Evolutionary conservation across 805 yeast species (phyloP).

Genomic region (Saccharomycopsis sp.): DNA sequence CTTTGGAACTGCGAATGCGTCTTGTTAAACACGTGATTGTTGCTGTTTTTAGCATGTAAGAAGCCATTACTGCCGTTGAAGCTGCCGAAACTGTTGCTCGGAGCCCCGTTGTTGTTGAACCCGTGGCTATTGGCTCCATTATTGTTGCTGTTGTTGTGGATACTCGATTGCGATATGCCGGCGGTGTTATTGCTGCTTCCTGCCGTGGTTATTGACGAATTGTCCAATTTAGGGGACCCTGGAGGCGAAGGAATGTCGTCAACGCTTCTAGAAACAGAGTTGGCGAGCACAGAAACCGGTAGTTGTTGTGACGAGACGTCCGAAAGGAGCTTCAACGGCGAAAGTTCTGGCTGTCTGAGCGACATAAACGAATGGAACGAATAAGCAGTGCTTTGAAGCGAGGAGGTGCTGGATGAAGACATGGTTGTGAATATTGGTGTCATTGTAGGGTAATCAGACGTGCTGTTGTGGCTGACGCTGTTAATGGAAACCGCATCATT

Average conservation of each 20-base stretch:
- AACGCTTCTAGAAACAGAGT: not conserved
- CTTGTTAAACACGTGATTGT: too few relatives aligned
- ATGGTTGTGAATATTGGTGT: constrained; percentile 18
- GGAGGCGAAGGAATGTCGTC: constrained; percentile 16
- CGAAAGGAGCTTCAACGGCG: constrained; percentile 16
- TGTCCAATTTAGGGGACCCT: constrained; percentile 14
- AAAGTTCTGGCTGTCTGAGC: constrained; percentile 9
- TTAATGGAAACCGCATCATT: constrained; percentile 15
- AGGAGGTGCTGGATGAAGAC: constrained; percentile 20
- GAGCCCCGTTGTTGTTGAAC: not conserved
- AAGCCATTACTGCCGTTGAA: not conserved
- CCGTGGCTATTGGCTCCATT: not conserved
- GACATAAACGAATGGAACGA: constrained; percentile 20
- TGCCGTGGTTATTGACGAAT: constrained; percentile 1
- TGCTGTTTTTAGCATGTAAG: too few relatives aligned
- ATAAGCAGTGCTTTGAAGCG: constrained; percentile 20
- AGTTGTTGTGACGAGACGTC: constrained; percentile 20
- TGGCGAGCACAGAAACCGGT: constrained; percentile 3
- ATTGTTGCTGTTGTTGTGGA: constrained; percentile 5
- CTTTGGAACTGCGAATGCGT: not conserved
- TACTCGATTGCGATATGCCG: not conserved
- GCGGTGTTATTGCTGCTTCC: constrained; percentile 1
- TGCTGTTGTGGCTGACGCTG: constrained; percentile 14
- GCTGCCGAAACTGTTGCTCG: not conserved
- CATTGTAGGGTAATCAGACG: constrained; percentile 11